Evolutionary conservation across 495 filamentous ascomycete species (phyloP).

Genomic region (Neurospora sp.): DNA sequence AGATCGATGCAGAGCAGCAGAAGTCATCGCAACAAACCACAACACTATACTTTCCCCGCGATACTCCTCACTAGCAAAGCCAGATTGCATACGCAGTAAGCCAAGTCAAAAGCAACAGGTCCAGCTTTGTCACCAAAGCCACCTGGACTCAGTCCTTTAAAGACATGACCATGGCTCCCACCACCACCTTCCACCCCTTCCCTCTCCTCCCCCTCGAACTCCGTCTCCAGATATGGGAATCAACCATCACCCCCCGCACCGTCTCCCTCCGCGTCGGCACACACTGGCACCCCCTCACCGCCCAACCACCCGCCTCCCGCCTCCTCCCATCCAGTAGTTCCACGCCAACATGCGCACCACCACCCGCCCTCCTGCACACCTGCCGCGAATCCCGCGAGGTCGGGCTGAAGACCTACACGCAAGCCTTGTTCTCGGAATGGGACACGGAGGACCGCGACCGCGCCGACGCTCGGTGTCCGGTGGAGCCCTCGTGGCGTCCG

Average conservation of each 20-base stretch:
- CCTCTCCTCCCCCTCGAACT: slow-evolving; percentile 27
- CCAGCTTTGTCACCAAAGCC: too few relatives aligned
- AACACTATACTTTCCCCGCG: background rate
- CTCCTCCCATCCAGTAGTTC: background rate
- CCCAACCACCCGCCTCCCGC: background rate
- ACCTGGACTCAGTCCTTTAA: background rate
- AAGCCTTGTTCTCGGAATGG: background rate
- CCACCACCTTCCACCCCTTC: slow-evolving; percentile 20
- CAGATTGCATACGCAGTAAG: too few relatives aligned
- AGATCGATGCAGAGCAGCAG: too few relatives aligned
- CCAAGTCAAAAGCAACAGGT: too few relatives aligned
- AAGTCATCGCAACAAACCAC: background rate
- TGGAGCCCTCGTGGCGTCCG: too few relatives aligned
- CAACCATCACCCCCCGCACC: background rate
- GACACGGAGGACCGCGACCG: background rate
- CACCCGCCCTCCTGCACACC: background rate
- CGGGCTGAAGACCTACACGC: background rate
- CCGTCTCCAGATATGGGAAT: slow-evolving; percentile 27
- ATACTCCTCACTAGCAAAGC: too few relatives aligned
- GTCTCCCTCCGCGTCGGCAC: background rate
- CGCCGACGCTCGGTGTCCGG: background rate
- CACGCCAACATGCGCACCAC: background rate
- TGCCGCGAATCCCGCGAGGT: background rate
- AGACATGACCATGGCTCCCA: background rate
- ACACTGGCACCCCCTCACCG: background rate